Evolutionary conservation across 2,329 filamentous ascomycete genomes (phyloP).

Genomic region (Aspergillus versicolor): DNA sequence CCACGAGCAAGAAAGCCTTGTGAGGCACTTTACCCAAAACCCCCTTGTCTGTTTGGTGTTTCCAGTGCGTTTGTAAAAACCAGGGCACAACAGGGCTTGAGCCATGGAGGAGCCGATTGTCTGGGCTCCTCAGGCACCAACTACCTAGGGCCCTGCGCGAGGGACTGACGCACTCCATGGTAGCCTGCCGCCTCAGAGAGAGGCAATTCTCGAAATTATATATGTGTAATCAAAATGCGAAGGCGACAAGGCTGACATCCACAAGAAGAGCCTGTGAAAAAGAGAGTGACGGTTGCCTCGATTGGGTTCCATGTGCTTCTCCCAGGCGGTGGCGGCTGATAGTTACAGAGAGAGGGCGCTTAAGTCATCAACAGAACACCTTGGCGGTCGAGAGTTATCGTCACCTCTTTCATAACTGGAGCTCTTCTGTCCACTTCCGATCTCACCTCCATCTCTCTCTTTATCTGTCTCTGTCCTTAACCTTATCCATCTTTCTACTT

Average conservation of each 20-base stretch:
- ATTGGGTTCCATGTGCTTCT: slow-evolving; percentile 42
- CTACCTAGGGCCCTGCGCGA: not conserved
- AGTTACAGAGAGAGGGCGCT: slow-evolving; percentile 16
- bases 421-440: slow-evolving; percentile 28
- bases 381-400: slow-evolving; percentile 29
- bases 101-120: not conserved
- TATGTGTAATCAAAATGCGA: not conserved
- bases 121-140: slow-evolving; percentile 3
- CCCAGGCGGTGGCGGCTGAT: slow-evolving; percentile 28
- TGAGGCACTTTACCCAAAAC: slow-evolving; percentile 3
- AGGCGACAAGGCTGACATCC: not conserved
- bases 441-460: slow-evolving; percentile 26
- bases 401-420: slow-evolving; percentile 37
- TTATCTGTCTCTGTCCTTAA: slow-evolving; percentile 3
- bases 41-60: not conserved
- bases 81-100: slow-evolving; percentile 10
- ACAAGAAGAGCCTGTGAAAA: not conserved
- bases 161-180: slow-evolving; percentile 3
- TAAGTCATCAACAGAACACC: slow-evolving; percentile 30
- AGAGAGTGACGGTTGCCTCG: slow-evolving; percentile 19
- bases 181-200: not conserved
- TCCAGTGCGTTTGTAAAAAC: slow-evolving; percentile 2
- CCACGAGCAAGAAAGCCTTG: slow-evolving; percentile 2
- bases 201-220: not conserved
- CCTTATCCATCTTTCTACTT: slow-evolving; percentile 13